Conservation (phyloP, 23 red algal species). For the Gracilaria vermiculophylla region DNA sequence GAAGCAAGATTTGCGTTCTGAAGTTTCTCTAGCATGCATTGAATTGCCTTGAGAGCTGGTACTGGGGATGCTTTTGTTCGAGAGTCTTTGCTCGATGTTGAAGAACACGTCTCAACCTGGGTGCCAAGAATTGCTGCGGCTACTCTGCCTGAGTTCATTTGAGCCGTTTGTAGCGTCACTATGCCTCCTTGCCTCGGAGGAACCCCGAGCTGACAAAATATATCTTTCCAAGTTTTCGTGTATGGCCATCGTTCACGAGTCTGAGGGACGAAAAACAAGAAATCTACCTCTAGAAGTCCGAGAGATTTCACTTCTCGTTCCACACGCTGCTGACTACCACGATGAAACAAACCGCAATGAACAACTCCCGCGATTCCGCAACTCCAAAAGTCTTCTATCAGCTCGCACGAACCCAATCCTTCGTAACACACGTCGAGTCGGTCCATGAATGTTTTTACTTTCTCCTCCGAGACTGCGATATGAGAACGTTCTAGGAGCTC, state of each 20-base stretch:
- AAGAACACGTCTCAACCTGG: not conserved
- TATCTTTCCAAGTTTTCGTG: conserved; percentile 33
- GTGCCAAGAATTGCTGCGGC: conserved; percentile 17
- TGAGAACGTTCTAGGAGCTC: not conserved
- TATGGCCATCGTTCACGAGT: conserved; percentile 32
- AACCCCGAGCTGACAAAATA: conserved; percentile 40
- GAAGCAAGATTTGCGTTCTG: not conserved
- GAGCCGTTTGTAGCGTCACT: not conserved
- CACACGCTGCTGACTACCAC: conserved; percentile 12
- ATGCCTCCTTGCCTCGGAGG: conserved; percentile 17
- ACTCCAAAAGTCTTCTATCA: not conserved
- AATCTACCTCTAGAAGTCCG: not conserved
- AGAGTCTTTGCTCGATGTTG: not conserved
- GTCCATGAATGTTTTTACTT: not conserved
- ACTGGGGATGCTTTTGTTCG: no score
- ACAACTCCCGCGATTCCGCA: not conserved
- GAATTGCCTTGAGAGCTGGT: not conserved
- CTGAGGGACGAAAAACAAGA: not conserved
- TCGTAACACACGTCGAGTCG: conserved; percentile 20
- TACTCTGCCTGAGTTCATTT: not conserved
- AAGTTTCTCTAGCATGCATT: not conserved
- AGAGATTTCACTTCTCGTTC: conserved; percentile 13
- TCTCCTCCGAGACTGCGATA: not conserved
- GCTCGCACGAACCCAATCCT: not conserved
- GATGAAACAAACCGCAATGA: conserved; percentile 4